A percentile compares a stretch with the other conserved stretches of the same genome.
These are phyloP conservation scores for Ichthyophthirius multifiliis DNA, from an alignment of 169 alveolate genomes.

Conservation along the genomic window DNA sequence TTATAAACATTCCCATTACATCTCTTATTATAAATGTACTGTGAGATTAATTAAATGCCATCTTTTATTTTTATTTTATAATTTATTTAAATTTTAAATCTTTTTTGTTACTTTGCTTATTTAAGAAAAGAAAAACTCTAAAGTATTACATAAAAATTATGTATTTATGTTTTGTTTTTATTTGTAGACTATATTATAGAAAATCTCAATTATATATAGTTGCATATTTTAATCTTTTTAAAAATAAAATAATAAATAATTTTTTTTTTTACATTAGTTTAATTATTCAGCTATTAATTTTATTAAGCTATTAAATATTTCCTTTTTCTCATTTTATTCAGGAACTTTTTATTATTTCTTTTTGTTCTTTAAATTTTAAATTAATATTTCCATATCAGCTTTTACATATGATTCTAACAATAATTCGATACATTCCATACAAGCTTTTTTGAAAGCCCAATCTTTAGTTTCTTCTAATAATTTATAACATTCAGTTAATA, in stretches of 20 bases:
- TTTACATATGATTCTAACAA: not conserved
- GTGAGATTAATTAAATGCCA: not conserved
- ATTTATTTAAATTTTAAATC: not conserved
- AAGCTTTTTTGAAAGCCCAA: not conserved
- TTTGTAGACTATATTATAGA: not conserved
- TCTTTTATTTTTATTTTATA: not conserved
- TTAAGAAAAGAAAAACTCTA: not conserved
- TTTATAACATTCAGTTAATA: not conserved
- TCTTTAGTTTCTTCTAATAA: not conserved
- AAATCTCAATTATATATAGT: not conserved
- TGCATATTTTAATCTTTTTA: not conserved
- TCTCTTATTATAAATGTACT: not conserved
- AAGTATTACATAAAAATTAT: not conserved
- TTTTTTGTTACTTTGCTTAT: not conserved
- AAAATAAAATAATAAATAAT: not conserved
- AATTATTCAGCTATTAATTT: not conserved
- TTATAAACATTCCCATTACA: slow-evolving; percentile 4
- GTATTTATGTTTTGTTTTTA: not conserved
- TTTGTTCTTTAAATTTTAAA: not conserved
- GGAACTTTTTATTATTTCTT: not conserved
- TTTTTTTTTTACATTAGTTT: not conserved
- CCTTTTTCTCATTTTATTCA: not conserved
- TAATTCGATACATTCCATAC: not conserved
- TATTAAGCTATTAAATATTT: not conserved
- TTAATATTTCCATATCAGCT: not conserved